These are phyloP conservation scores for Talinum fruticosum DNA, from an alignment of 148 eudicot species.

Conservation along the genomic window DNA sequence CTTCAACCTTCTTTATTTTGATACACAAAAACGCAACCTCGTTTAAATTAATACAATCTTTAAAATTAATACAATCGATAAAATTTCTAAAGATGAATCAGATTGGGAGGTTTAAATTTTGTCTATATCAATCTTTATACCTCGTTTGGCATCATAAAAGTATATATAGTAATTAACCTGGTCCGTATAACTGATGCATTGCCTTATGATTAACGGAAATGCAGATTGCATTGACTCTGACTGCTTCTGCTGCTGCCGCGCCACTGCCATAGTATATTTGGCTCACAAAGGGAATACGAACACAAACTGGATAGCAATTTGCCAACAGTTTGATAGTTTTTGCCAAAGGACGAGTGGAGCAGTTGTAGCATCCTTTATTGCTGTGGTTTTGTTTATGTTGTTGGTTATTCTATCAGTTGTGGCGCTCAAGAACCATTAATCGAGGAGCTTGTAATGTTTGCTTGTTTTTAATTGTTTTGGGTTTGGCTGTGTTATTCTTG, in stretches of 20 bases:
- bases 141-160: no score
- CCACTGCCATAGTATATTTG: conserved; percentile 72
- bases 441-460: neutral
- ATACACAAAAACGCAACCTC: no score
- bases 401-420: conserved; percentile 49
- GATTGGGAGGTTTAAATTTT: no score
- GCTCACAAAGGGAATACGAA: conserved; percentile 67
- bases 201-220: neutral
- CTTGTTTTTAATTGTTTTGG: neutral
- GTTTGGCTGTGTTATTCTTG: neutral
- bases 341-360: conserved; percentile 65
- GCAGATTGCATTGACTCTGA: conserved; percentile 48
- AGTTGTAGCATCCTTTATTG: conserved; percentile 59
- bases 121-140: no score
- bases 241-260: conserved; percentile 53
- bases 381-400: conserved; percentile 39
- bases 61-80: no score
- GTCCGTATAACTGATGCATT: no score
- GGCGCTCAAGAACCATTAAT: conserved; percentile 37
- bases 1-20: neutral
- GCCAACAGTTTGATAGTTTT: conserved; percentile 67
- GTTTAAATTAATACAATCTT: no score
- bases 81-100: no score
- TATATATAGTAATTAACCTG: no score
- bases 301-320: conserved; percentile 72